A percentile compares a stretch with the other conserved stretches of the same genome.
Evolutionary conservation across 2,329 filamentous ascomycete genomes (phyloP).

Genomic region (Pseudogymnoascus sp.): DNA sequence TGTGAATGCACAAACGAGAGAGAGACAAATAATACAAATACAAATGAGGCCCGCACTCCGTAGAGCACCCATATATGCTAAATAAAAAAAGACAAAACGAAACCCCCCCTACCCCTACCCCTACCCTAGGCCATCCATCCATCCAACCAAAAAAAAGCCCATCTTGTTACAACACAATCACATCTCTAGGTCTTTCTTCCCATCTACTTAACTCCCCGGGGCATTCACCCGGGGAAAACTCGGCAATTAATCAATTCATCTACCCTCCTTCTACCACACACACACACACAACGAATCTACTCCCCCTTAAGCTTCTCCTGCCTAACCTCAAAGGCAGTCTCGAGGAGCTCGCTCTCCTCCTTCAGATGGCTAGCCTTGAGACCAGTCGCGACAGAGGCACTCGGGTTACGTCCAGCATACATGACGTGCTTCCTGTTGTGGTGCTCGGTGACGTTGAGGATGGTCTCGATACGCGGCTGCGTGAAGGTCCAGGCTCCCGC

Average conservation of each 20-base stretch:
- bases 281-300: conserved; percentile 21
- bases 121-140: not conserved
- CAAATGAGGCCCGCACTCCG: not conserved
- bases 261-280: not conserved
- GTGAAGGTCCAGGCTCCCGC: conserved; percentile 94
- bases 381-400: conserved; percentile 88
- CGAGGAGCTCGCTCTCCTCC: conserved; percentile 81
- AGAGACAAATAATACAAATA: not conserved
- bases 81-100: not conserved
- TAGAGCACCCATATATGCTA: conserved; percentile 4
- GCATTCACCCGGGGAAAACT: not conserved
- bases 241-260: not conserved
- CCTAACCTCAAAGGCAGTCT: conserved; percentile 56
- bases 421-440: conserved; percentile 94
- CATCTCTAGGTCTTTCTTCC: not conserved
- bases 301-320: conserved; percentile 63
- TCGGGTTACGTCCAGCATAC: conserved; percentile 92
- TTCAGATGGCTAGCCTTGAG: conserved; percentile 81
- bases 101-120: not conserved
- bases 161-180: conserved; percentile 3
- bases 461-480: conserved; percentile 94
- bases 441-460: conserved; percentile 86
- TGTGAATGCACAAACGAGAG: not conserved
- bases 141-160: not conserved
- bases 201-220: no score